Base-by-base conservation (phyloP, 495 filamentous ascomycete genomes). In the Trichoderma orchidacearum region DNA sequence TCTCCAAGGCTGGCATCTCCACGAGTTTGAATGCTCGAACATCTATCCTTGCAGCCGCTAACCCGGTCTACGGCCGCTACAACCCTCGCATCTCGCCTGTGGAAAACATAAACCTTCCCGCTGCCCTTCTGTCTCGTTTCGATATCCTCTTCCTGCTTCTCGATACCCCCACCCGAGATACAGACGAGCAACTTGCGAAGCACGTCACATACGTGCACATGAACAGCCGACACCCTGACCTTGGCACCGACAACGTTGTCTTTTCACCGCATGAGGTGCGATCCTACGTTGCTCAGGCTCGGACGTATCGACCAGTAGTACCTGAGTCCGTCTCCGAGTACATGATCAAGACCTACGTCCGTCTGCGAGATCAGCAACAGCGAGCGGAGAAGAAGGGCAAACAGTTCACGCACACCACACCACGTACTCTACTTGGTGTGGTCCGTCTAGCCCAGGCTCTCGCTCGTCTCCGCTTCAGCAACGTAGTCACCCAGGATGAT, bases 191-290 rank as follows among this genome's bases (percentile, higher is more conserved):
- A 65, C 80, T 98, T n/a, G 93, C 92, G 34, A 83, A 83, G 63
- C 93, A 98, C 75, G 93, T 98, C 60, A 87, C 94, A 31, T 88
- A 91, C 69, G 93, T 98, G 25, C 93, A 98, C 72, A 97, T 97
- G 88, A 83, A 97, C 72, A 92, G 86, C 75, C 83, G 81, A 57
- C 94, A 97, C 68, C 93, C 93, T 0, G 94, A 96, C 58, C 80
- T 77, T 18, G 67, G 72, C 54, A 77, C 77, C n/a, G 68, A 65
- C 55, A 71, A 62, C 27, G 70, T 90, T 18, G 77, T 94, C 65
- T 94, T 98, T 68, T 81, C 84, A 0, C 92, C 94, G 0, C 80
- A 86, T 51, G 93, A 97, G 68, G 92, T 98, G 52, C 87, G 94
- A 38, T 87, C 95, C 63, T 97, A 95, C 73, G 85, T 98, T 41